These are phyloP conservation scores for Halenospora varia DNA, from an alignment of 495 filamentous ascomycete species.

Conservation along the genomic window DNA sequence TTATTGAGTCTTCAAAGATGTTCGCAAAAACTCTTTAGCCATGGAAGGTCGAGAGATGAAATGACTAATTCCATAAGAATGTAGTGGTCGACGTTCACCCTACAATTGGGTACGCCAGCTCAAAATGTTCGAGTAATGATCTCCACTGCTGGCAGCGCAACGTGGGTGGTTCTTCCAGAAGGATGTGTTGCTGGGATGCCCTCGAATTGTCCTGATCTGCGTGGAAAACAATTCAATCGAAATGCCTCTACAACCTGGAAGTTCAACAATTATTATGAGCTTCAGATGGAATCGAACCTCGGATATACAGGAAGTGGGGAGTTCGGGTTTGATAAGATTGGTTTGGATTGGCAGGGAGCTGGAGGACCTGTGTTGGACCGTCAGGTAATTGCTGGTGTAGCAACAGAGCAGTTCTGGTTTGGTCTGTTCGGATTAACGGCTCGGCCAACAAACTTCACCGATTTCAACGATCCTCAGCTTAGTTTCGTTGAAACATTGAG, in stretches of 20 bases:
- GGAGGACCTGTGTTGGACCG: constrained; percentile 37
- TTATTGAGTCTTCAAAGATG: no score
- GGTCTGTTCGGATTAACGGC: constrained; percentile 45
- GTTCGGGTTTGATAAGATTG: constrained; percentile 48
- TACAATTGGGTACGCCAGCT: not conserved
- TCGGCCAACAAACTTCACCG: constrained; percentile 41
- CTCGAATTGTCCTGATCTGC: not conserved
- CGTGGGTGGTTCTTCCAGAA: not conserved
- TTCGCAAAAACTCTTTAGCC: no score
- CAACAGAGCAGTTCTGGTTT: constrained; percentile 17
- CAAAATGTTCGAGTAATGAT: not conserved
- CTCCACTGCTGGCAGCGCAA: not conserved
- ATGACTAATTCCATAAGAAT: no score
- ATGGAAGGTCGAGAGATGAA: no score
- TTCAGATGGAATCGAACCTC: constrained; percentile 36
- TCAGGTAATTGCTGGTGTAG: constrained; percentile 44
- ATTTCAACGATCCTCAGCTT: constrained; percentile 31
- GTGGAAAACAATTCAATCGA: not conserved
- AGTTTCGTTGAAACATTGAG: constrained; percentile 46
- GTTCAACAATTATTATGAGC: not conserved
- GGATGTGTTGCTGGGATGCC: not conserved
- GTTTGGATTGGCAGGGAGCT: constrained; percentile 33
- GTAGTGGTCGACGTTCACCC: not conserved
- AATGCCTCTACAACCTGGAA: not conserved
- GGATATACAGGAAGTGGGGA: constrained; percentile 34